Percentiles rank a stretch among this genome's conserved stretches.
These are phyloP conservation scores for Pleurotus pulmonarius DNA, from an alignment of 768 basidiomycete genomes.

Conservation along the genomic window DNA sequence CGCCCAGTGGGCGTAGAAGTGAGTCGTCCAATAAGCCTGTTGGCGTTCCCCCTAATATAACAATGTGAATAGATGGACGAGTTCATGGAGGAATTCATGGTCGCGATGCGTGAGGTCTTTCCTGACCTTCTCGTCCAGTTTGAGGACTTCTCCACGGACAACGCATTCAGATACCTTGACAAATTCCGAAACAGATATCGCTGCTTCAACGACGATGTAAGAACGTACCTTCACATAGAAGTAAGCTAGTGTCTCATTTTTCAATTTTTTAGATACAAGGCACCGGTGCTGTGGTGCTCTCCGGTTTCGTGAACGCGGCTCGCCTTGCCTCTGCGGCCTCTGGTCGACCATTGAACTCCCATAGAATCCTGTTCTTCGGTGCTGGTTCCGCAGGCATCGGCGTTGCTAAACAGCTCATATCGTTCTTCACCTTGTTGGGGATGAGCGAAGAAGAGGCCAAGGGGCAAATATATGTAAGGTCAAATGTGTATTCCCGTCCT, in stretches of 20 bases:
- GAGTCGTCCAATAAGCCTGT: constrained; percentile 6
- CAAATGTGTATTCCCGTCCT: background rate
- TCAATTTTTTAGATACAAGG: constrained; percentile 51
- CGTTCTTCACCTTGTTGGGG: constrained; percentile 75
- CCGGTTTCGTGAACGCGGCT: constrained; percentile 73
- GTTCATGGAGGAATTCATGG: constrained; percentile 79
- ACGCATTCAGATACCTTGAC: constrained; percentile 71
- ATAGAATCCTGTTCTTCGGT: constrained; percentile 87
- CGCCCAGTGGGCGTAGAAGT: constrained; percentile 45
- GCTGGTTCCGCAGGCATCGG: constrained; percentile 88
- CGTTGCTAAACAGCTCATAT: constrained; percentile 78
- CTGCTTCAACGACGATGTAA: constrained; percentile 73
- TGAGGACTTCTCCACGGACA: constrained; percentile 76
- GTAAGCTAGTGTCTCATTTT: background rate
- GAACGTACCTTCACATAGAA: constrained; percentile 21
- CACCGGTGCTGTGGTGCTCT: constrained; percentile 71
- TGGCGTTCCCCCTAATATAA: no score
- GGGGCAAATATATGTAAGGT: constrained; percentile 59
- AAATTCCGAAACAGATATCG: constrained; percentile 54
- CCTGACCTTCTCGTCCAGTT: constrained; percentile 71
- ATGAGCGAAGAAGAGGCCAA: constrained; percentile 64
- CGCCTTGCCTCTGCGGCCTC: constrained; percentile 52
- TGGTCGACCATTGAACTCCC: constrained; percentile 58
- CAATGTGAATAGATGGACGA: constrained; percentile 70
- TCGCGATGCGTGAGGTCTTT: constrained; percentile 58